Evolutionary conservation across 2,329 filamentous ascomycete genomes (phyloP), one percentile per base, ranked within the genome.

Genomic region (Escovopsis sp.): DNA sequence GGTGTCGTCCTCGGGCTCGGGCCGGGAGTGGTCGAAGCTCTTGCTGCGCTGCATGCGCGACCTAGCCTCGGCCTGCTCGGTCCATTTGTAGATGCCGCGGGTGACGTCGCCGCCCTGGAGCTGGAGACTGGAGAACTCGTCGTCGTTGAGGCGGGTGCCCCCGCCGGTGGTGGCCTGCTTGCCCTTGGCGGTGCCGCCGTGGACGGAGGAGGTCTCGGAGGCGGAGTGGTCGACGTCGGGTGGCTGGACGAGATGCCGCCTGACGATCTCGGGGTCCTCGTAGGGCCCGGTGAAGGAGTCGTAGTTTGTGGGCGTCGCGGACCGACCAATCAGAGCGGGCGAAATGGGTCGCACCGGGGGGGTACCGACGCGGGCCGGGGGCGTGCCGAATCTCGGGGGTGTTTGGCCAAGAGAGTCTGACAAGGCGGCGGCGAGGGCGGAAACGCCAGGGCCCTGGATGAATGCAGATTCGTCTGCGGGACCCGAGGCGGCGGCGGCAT

Each of bases 71-170:
- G 81, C 81, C 53, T 92, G 83, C 55, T 96, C 86, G 5, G 86
- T 85, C 84, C 92, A 98, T 47, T 84, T 79, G 64, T 98, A 98
- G 48, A 98, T 93, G 36, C 88, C 84, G 41, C 90, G 70, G 17
- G 88, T 94, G 38, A 94, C 80, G 54, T 98, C 90, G 43, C 90
- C 90, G 40, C 90, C 90, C 54, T 96, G 92, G 32, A 98, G 64
- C 52, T 79, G 78, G 53, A 98, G 59, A 58, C 90, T 96, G 21
- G 87, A 94, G 54, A 98, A 98, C 50, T 93, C 84, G 39, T 90
- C 82, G 5, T 79, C 74, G 41, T 74, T 69, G 46, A 48, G 49
- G n/a, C 58, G 58, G 1, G 48, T 43, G 7, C 53, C 54, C 29
- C 48, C 45, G 16, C 62, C 58, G 17, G n/a, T n/a, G n/a, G n/a